Conservation (phyloP, 83 land plant genomes). For the Picea engelmannii region DNA sequence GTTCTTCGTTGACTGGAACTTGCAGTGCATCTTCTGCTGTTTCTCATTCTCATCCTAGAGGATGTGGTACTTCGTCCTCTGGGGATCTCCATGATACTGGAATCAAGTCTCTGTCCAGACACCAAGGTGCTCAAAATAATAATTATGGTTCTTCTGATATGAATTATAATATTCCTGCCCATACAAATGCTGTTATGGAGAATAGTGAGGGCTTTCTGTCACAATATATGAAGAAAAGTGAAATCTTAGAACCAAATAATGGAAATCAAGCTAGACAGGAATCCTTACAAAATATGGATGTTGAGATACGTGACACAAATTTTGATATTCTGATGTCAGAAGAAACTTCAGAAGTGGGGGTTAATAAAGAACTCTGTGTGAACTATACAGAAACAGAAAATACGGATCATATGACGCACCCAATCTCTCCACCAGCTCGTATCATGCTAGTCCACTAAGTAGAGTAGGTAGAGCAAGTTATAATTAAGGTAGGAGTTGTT, state of each 20-base stretch:
- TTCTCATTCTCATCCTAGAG: neutral
- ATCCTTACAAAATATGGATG: slow-evolving; percentile 1
- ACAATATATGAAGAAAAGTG: neutral
- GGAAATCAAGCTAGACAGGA: slow-evolving; percentile 5
- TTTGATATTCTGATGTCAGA: slow-evolving; percentile 1
- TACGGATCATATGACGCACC: neutral
- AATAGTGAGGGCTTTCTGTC: neutral
- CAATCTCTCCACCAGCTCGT: slow-evolving; percentile 16
- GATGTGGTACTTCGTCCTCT: neutral
- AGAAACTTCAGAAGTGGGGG: slow-evolving; percentile 8
- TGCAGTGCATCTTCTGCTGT: slow-evolving; percentile 9
- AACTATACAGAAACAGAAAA: neutral
- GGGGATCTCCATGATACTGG: neutral
- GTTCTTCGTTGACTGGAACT: slow-evolving; percentile 1
- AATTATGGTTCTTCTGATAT: slow-evolving; percentile 1
- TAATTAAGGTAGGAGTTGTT: neutral
- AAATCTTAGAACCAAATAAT: slow-evolving; percentile 1
- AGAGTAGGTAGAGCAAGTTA: neutral
- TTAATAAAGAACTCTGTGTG: slow-evolving; percentile 2
- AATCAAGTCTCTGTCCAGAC: neutral
- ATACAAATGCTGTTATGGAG: neutral
- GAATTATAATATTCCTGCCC: neutral
- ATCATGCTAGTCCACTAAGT: slow-evolving; percentile 17
- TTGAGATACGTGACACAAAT: slow-evolving; percentile 7
- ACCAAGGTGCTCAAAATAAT: slow-evolving; percentile 5